Percentiles rank a stretch among this genome's conserved stretches.
Evolutionary conservation across 331 rosid species (phyloP).

Genomic region (Pyracantha coccinea): DNA sequence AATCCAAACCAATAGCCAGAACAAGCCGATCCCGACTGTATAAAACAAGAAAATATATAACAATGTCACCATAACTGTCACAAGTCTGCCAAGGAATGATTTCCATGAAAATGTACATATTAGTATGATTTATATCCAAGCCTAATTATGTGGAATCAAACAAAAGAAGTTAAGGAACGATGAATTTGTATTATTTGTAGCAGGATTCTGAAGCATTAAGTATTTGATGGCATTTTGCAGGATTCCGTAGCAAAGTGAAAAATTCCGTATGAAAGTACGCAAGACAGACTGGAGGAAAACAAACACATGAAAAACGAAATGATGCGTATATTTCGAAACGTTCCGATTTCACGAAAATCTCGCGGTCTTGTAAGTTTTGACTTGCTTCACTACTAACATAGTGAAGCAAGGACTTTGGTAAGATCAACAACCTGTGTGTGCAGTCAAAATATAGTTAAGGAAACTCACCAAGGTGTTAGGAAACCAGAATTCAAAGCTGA

Average conservation of each 20-base stretch:
- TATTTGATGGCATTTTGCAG: neutral
- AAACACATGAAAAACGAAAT: neutral
- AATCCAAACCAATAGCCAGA: slow-evolving; percentile 77
- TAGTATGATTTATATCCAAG: neutral
- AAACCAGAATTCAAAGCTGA: slow-evolving; percentile 92
- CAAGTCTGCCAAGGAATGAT: neutral
- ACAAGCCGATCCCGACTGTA: slow-evolving; percentile 85
- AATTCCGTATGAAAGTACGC: neutral
- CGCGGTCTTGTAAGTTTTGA: neutral
- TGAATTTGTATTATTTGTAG: neutral
- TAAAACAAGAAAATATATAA: neutral
- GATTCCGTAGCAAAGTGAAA: neutral
- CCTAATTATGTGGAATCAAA: neutral
- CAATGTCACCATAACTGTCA: neutral
- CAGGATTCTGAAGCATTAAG: neutral
- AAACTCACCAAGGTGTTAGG: slow-evolving; percentile 81
- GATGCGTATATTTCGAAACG: neutral
- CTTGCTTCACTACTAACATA: no score
- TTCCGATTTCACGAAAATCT: neutral
- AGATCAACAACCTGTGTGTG: neutral
- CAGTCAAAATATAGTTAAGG: neutral
- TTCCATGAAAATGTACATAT: neutral
- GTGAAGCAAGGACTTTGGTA: no score
- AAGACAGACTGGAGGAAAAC: neutral
- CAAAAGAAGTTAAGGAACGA: neutral